phyloP scores from a whole-genome alignment of 2,329 filamentous ascomycete genomes.

The Hirsutella minnesotensis region DNA sequence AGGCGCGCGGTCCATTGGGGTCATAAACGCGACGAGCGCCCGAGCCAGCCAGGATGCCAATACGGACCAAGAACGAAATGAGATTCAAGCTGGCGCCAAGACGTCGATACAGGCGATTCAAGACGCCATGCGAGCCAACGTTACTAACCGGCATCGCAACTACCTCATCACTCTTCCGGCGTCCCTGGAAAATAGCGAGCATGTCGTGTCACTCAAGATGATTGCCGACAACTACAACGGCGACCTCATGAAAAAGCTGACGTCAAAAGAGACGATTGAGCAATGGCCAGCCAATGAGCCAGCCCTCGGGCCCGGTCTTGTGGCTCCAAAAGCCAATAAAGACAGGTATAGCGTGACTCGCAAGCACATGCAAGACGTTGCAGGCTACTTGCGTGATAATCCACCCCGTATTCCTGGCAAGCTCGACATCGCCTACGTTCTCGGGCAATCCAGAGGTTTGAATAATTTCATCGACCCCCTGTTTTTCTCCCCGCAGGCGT shows the following conservation, averaged over 20 bases:
- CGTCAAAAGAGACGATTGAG: background rate
- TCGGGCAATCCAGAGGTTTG: background rate
- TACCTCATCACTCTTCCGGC: constrained; percentile 1
- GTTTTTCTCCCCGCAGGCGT: background rate
- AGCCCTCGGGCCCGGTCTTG: background rate
- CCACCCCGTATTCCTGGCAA: background rate
- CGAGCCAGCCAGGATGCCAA: background rate
- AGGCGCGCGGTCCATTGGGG: background rate
- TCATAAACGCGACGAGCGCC: background rate
- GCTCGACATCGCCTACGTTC: background rate
- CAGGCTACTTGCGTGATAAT: background rate
- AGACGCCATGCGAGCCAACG: background rate
- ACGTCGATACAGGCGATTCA: background rate
- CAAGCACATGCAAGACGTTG: background rate
- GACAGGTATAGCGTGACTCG: background rate
- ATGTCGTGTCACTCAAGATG: background rate
- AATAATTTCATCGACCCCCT: background rate
- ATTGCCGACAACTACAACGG: background rate
- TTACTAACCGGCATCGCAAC: constrained; percentile 1
- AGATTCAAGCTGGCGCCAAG: background rate
- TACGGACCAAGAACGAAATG: background rate
- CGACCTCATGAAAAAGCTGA: background rate
- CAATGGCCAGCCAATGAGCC: background rate
- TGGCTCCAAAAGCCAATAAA: no score
- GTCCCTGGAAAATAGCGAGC: background rate